Conservation (phyloP, 371 early-diverging fungal genomes). For the Mortierella polycephala region DNA sequence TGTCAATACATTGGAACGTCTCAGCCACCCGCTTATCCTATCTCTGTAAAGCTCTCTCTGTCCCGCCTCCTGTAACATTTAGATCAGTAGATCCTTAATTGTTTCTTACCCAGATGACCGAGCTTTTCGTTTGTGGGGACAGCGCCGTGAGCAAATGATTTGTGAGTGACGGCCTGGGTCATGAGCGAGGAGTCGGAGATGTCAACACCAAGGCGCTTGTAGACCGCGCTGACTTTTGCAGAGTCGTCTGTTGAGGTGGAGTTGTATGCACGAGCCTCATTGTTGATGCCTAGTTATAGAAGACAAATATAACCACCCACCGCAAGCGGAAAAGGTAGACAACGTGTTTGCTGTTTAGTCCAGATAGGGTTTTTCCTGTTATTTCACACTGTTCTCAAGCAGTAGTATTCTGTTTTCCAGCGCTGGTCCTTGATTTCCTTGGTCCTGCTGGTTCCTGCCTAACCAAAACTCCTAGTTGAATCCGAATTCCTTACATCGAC, state of each 20-base stretch:
- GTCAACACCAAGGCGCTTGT: conserved; percentile 54
- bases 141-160: conserved; percentile 70
- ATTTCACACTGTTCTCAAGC: too few species aligned
- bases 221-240: conserved; percentile 33
- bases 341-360: too few species aligned
- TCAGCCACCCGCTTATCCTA: background rate
- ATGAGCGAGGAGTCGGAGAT: conserved; percentile 62
- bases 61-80: background rate
- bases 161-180: conserved; percentile 77
- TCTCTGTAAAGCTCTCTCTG: background rate
- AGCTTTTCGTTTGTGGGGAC: conserved; percentile 76
- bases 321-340: background rate
- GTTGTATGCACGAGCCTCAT: conserved; percentile 38
- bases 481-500: conserved; percentile 32
- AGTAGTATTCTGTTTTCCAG: too few species aligned
- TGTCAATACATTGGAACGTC: background rate
- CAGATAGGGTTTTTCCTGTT: background rate
- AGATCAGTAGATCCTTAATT: background rate
- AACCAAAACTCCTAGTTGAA: background rate
- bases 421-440: background rate
- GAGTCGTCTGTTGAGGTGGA: conserved; percentile 14
- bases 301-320: background rate
- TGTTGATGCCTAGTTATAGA: conserved; percentile 28
- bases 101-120: conserved; percentile 61
- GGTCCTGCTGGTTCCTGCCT: background rate